Conservation (phyloP, 345 rosid genomes). For the Trapa bicornis region DNA sequence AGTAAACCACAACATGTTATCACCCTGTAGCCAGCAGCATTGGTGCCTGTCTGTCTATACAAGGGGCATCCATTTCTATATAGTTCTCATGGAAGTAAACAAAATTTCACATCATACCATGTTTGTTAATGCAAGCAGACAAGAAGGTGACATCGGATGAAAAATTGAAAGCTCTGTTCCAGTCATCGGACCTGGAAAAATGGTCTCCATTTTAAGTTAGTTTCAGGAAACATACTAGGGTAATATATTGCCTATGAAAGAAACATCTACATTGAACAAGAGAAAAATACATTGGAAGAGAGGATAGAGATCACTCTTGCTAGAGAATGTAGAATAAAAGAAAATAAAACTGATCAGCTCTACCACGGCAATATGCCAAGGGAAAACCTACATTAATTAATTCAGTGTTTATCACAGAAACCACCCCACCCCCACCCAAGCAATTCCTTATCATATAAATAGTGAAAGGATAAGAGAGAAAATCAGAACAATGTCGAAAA, state of each 20-base stretch:
- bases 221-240: background rate
- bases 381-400: too few species aligned
- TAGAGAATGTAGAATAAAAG: too few species aligned
- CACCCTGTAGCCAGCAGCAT: background rate
- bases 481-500: background rate
- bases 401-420: too few species aligned
- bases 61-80: background rate
- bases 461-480: background rate
- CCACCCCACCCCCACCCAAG: too few species aligned
- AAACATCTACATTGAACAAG: background rate
- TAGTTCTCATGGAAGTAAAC: background rate
- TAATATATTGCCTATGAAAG: background rate
- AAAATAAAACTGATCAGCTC: background rate
- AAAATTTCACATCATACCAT: conserved; percentile 27
- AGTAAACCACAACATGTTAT: background rate
- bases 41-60: background rate
- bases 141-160: conserved; percentile 63
- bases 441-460: too few species aligned
- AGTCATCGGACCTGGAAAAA: conserved; percentile 62
- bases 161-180: conserved; percentile 72
- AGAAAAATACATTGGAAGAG: background rate
- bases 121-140: conserved; percentile 40
- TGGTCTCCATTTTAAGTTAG: background rate
- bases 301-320: background rate
- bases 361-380: background rate